Percentiles rank a stretch among this genome's conserved stretches.
Evolutionary conservation across 2,329 filamentous ascomycete species (phyloP).

Genomic region (Aspergillus pseudoviridinutans): DNA sequence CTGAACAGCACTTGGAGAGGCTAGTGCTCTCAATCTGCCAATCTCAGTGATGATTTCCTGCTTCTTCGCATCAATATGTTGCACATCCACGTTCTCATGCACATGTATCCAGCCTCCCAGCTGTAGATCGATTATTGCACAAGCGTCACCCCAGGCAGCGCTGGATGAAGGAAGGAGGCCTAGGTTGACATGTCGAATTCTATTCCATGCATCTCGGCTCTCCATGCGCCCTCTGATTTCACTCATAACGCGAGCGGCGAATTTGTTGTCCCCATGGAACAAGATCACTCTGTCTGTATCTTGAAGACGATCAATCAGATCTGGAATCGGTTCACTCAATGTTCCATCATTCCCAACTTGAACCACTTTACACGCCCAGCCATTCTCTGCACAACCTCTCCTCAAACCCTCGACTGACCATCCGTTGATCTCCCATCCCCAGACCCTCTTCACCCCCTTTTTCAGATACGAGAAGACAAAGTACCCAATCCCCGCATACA

Average conservation of each 20-base stretch:
- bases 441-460: constrained; percentile 63
- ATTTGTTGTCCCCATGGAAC: constrained; percentile 65
- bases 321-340: constrained; percentile 17
- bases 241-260: constrained; percentile 45
- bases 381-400: constrained; percentile 67
- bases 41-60: constrained; percentile 41
- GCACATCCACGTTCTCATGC: constrained; percentile 56
- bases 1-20: constrained; percentile 1
- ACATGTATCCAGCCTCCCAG: constrained; percentile 56
- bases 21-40: constrained; percentile 20
- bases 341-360: constrained; percentile 34
- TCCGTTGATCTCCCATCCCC: constrained; percentile 88
- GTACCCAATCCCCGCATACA: constrained; percentile 93
- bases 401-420: constrained; percentile 81
- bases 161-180: constrained; percentile 54
- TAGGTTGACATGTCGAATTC: constrained; percentile 55
- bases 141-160: constrained; percentile 48
- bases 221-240: constrained; percentile 28
- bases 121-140: constrained; percentile 42
- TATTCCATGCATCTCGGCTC: constrained; percentile 28
- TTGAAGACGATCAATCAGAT: constrained; percentile 28
- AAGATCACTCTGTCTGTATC: constrained; percentile 58
- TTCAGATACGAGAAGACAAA: constrained; percentile 81
- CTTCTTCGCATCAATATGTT: constrained; percentile 38
- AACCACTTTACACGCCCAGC: constrained; percentile 60